Conservation (phyloP, 179 eudicot species). For the Spinacia oleracea region DNA sequence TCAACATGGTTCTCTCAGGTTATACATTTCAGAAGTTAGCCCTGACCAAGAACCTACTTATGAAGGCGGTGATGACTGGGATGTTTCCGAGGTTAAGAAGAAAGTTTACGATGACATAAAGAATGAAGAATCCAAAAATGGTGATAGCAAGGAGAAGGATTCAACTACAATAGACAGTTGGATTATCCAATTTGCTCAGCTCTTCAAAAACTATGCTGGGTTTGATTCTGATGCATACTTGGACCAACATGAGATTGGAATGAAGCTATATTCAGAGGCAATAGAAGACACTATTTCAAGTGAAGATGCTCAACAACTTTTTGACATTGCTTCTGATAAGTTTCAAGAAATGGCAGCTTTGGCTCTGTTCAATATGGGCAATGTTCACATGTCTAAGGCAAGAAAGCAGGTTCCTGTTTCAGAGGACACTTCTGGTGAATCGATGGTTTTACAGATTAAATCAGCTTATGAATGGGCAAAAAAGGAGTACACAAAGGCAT, state of each 20-base stretch:
- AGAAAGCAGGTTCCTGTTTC: conserved; percentile 50
- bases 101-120: conserved; percentile 25
- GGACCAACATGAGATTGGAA: conserved; percentile 83
- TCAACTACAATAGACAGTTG: conserved; percentile 58
- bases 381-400: conserved; percentile 86
- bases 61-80: conserved; percentile 37
- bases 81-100: conserved; percentile 21
- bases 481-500: conserved; percentile 66
- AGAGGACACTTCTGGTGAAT: conserved; percentile 54
- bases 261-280: conserved; percentile 85
- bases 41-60: conserved; percentile 76
- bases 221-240: conserved; percentile 77
- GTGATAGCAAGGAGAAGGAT: conserved; percentile 33
- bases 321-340: conserved; percentile 72
- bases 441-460: conserved; percentile 43
- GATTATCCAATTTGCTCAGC: conserved; percentile 77
- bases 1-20: conserved; percentile 59
- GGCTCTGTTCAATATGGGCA: conserved; percentile 92
- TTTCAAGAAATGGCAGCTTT: conserved; percentile 94
- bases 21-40: conserved; percentile 71
- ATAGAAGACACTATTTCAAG: conserved; percentile 77
- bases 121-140: conserved; percentile 36
- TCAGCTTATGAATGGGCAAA: conserved; percentile 75
- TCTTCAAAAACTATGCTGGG: conserved; percentile 87
- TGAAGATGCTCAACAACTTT: conserved; percentile 78